Base-by-base conservation (phyloP, 176 grass and related monocot species). In the Eragrostis curvula region DNA sequence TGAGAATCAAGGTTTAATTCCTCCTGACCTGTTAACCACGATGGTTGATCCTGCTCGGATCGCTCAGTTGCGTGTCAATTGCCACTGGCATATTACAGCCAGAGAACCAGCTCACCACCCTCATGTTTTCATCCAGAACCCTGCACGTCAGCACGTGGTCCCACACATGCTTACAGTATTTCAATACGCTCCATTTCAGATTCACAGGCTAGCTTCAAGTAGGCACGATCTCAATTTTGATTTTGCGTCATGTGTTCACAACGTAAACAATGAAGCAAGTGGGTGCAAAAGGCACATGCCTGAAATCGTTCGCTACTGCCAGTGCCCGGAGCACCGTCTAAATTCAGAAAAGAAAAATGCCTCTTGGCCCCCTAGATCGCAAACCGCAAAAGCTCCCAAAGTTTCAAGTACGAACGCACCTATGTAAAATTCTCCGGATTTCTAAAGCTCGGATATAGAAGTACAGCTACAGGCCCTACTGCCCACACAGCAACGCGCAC, bases 321-420 rank as follows among this genome's bases (percentile, higher is more conserved):
- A 7, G 61, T 36, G 0, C 29, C 44, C 2, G 65, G 45, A 42
- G 66, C 65, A 13, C 14, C 36, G 30, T 52, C 60, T 69, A 8
- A 32, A 21, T 44, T 55, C 6, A 24, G 36, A 67, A 12, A 14
- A 32, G 60, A 36, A 36, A 78, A 39, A 78, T 78, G 73, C 79
- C 73, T 0, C 2, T 2, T 71, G 79, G n/a, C 53, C 70, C 79
- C 65, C 45, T 2, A 16, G 39, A 40, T 45, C 65, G 24, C 52
- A 44, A 1, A 40, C 32, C 65, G 24, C 52, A 44, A 1, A 51
- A 62, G 6, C 17, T 4, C 45, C 85, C 85, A 87, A 70, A 68
- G 81, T 5, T 39, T 23, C 14, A 27, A 15, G 13, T 25, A 73
- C 58, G 13, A 32, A 1, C 5, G 11, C 12, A 0, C 32, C 12